phyloP scores from a whole-genome alignment of 306 rosid species.

The Hylodesmum podocarpum region DNA sequence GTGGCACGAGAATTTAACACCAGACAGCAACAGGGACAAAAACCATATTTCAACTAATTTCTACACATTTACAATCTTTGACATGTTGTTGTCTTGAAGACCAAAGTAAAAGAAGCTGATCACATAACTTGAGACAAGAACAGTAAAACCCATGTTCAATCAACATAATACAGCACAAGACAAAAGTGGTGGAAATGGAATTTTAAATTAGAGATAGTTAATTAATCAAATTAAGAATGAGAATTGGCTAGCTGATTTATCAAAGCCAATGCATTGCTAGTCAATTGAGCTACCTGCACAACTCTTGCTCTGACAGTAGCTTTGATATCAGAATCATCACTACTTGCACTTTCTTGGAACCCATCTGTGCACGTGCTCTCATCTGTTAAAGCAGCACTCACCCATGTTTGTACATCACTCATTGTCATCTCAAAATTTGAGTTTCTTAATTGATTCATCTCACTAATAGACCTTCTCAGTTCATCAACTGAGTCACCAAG shows the following conservation, averaged over 20 bases:
- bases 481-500: constrained; percentile 57
- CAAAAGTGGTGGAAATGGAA: too few relatives aligned
- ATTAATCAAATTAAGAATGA: neutral
- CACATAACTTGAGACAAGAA: neutral
- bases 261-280: constrained; percentile 83
- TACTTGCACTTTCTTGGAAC: constrained; percentile 28
- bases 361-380: constrained; percentile 70
- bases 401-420: constrained; percentile 73
- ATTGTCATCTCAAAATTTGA: constrained; percentile 40
- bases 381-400: constrained; percentile 75
- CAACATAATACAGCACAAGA: too few relatives aligned
- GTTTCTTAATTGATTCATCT: constrained; percentile 41
- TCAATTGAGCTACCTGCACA: constrained; percentile 52
- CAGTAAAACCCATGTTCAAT: too few relatives aligned
- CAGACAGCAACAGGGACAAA: too few relatives aligned
- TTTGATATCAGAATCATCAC: constrained; percentile 26
- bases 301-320: constrained; percentile 36
- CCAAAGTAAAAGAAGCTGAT: neutral
- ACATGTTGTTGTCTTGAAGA: neutral
- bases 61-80: too few relatives aligned
- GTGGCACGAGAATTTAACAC: too few relatives aligned
- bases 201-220: too few relatives aligned
- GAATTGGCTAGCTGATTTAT: constrained; percentile 52
- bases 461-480: constrained; percentile 48
- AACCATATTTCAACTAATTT: too few relatives aligned